phyloP scores from a whole-genome alignment of 257 asterid species.

The Plantago ovata region DNA sequence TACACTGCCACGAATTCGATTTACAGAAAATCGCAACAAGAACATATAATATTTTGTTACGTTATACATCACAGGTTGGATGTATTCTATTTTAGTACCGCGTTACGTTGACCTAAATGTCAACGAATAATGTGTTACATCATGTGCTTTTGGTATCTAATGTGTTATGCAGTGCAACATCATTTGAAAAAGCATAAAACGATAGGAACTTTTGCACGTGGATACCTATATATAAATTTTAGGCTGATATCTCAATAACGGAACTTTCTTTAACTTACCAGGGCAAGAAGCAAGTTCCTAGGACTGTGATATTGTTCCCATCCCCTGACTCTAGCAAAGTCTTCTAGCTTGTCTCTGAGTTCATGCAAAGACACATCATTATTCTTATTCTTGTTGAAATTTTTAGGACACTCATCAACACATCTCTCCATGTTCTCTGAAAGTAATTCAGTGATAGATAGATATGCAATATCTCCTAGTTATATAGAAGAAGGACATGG shows the following conservation, averaged over 20 bases:
- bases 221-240: no score
- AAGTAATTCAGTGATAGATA: background rate
- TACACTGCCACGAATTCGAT: slow-evolving; percentile 6
- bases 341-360: slow-evolving; percentile 45
- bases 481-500: slow-evolving; percentile 33
- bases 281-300: slow-evolving; percentile 61
- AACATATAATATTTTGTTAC: no score
- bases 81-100: no score
- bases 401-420: slow-evolving; percentile 20
- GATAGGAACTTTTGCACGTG: no score
- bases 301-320: slow-evolving; percentile 67
- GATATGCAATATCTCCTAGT: slow-evolving; percentile 13
- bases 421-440: slow-evolving; percentile 44
- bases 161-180: no score
- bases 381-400: slow-evolving; percentile 10
- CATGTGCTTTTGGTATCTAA: no score
- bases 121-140: no score
- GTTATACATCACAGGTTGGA: no score
- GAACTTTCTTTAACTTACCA: slow-evolving; percentile 26
- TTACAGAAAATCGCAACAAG: background rate
- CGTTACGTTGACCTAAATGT: no score
- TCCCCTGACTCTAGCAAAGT: slow-evolving; percentile 49
- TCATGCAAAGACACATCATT: slow-evolving; percentile 54
- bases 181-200: no score
- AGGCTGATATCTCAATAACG: no score